Evolutionary conservation across 176 grass and related monocot genomes (phyloP).

Genomic region (Aegilops sharonensis): DNA sequence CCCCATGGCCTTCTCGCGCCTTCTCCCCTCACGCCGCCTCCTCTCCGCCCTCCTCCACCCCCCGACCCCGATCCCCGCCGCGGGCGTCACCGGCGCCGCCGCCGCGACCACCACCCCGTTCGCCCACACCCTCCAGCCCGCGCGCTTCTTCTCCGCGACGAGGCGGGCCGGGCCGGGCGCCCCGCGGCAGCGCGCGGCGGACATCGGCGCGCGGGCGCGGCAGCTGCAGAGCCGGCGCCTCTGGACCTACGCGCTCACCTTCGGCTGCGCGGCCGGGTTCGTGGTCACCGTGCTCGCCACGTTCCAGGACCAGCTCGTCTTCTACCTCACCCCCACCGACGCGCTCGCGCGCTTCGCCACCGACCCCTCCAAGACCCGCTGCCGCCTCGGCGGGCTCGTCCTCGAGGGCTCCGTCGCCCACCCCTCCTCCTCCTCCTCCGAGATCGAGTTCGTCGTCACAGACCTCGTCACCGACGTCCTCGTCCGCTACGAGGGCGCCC

Average conservation of each 20-base stretch:
- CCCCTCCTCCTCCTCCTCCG: constrained; percentile 42
- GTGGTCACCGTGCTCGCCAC: constrained; percentile 87
- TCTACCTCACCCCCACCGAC: constrained; percentile 87
- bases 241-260: constrained; percentile 92
- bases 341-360: constrained; percentile 60
- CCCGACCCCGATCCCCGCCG: constrained; percentile 9
- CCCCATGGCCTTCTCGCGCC: constrained; percentile 48
- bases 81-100: not conserved
- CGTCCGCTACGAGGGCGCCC: constrained; percentile 78
- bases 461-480: constrained; percentile 93
- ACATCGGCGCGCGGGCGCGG: constrained; percentile 88
- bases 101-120: not conserved
- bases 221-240: constrained; percentile 89
- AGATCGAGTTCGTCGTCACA: constrained; percentile 98
- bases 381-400: constrained; percentile 88
- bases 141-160: constrained; percentile 32
- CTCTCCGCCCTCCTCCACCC: constrained; percentile 55
- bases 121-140: not conserved
- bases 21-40: constrained; percentile 47
- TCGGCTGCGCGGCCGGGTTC: constrained; percentile 86
- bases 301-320: constrained; percentile 96
- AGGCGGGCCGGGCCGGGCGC: constrained; percentile 32
- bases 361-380: constrained; percentile 58
- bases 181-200: constrained; percentile 42
- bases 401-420: constrained; percentile 87